Conservation (phyloP, 75 land plant genomes). For the Gnetum montanum region DNA sequence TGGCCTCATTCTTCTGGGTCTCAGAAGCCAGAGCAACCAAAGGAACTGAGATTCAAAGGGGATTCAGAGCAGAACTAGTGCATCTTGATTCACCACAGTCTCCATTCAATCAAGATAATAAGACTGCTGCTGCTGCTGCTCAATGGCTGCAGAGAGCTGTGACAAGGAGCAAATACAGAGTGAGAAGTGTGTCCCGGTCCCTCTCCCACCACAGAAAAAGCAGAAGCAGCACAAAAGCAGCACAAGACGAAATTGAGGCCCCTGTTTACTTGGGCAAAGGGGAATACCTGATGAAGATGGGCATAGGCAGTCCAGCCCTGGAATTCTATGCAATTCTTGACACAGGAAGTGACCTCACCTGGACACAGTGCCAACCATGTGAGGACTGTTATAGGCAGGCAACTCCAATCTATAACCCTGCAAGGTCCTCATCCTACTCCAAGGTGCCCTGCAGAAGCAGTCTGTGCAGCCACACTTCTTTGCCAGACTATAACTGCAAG, state of each 20-base stretch:
- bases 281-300: slow-evolving; percentile 37
- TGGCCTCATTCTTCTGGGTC: too few relatives aligned
- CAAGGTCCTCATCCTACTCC: slow-evolving; percentile 23
- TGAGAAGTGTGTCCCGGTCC: background rate
- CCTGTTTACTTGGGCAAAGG: slow-evolving; percentile 12
- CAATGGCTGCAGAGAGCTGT: background rate
- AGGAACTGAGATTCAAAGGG: too few relatives aligned
- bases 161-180: background rate
- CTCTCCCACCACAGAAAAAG: background rate
- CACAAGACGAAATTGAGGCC: background rate
- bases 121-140: too few relatives aligned
- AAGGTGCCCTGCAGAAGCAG: slow-evolving; percentile 24
- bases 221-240: background rate
- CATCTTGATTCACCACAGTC: background rate
- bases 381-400: slow-evolving; percentile 21
- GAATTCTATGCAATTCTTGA: slow-evolving; percentile 31
- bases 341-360: slow-evolving; percentile 62
- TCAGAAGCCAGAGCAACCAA: too few relatives aligned
- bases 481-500: slow-evolving; percentile 1
- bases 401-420: slow-evolving; percentile 31
- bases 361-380: slow-evolving; percentile 64
- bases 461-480: slow-evolving; percentile 8
- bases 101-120: background rate
- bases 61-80: slow-evolving; percentile 1
- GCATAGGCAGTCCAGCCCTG: slow-evolving; percentile 48